Evolutionary conservation across 1,139 yeast species (phyloP).

Genomic region (Geotrichum siamense): DNA sequence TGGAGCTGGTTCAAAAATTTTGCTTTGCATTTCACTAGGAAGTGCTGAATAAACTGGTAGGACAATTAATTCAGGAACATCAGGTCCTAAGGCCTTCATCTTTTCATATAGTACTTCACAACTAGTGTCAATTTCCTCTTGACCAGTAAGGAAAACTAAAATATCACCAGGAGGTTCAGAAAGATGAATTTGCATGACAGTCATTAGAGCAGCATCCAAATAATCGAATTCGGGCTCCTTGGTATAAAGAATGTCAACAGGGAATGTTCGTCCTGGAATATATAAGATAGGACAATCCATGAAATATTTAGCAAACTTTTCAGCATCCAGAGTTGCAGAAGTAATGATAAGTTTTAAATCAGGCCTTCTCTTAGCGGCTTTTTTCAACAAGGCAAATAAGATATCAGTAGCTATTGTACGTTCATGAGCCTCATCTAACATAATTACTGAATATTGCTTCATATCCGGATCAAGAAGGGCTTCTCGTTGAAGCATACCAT

Average conservation of each 20-base stretch:
- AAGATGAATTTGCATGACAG: constrained; percentile 68
- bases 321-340: constrained; percentile 92
- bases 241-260: constrained; percentile 70
- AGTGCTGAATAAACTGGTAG: constrained; percentile 84
- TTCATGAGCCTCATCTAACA: constrained; percentile 97
- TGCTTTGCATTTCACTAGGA: constrained; percentile 77
- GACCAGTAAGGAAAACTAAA: constrained; percentile 92
- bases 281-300: constrained; percentile 83
- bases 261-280: constrained; percentile 89
- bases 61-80: constrained; percentile 62
- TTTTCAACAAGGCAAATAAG: constrained; percentile 66
- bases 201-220: constrained; percentile 81
- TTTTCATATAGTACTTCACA: constrained; percentile 62
- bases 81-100: constrained; percentile 46
- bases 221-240: constrained; percentile 63
- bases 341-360: constrained; percentile 81
- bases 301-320: constrained; percentile 65
- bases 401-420: constrained; percentile 83
- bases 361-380: constrained; percentile 51
- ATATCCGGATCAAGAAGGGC: constrained; percentile 58
- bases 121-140: constrained; percentile 86
- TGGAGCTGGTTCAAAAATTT: constrained; percentile 60
- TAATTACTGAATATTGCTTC: constrained; percentile 70
- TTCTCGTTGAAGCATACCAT: constrained; percentile 82
- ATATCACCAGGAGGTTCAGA: constrained; percentile 71